A percentile compares a stretch with the other conserved stretches of the same genome.
Evolutionary conservation across 73 alveolate genomes (phyloP).

Genomic region (Paramecium pentaurelia): DNA sequence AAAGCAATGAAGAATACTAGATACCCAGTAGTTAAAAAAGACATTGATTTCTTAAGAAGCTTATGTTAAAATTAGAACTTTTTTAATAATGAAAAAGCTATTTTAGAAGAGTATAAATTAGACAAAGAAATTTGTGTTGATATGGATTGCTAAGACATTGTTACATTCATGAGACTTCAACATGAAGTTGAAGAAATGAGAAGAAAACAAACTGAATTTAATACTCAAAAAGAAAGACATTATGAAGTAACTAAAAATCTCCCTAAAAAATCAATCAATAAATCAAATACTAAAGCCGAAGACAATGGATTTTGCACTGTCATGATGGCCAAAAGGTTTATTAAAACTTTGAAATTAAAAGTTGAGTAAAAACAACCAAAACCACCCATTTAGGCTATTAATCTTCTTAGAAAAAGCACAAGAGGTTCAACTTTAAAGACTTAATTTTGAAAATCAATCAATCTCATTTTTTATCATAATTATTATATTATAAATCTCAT

Average conservation of each 20-base stretch:
- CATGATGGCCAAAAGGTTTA: slow-evolving; percentile 16
- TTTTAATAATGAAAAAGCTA: slow-evolving; percentile 14
- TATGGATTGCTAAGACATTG: slow-evolving; percentile 19
- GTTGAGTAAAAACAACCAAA: neutral
- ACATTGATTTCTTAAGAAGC: neutral
- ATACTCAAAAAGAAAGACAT: neutral
- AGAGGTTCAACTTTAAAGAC: neutral
- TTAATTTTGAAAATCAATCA: neutral
- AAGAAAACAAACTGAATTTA: slow-evolving; percentile 13
- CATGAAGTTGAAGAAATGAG: slow-evolving; percentile 30
- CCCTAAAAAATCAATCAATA: neutral
- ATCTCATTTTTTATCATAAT: neutral
- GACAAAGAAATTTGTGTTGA: slow-evolving; percentile 25
- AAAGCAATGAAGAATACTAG: neutral
- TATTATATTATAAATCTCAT: neutral
- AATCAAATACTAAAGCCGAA: neutral
- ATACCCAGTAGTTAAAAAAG: neutral
- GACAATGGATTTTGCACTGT: neutral
- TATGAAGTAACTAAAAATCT: neutral
- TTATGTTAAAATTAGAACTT: slow-evolving; percentile 4
- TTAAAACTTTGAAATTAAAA: slow-evolving; percentile 16
- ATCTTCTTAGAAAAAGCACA: neutral
- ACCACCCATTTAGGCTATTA: neutral
- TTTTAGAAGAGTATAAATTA: neutral
- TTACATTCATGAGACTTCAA: slow-evolving; percentile 26